Evolutionary conservation across 176 grass and related monocot genomes (phyloP).

Genomic region (Urochloa ruziziensis): DNA sequence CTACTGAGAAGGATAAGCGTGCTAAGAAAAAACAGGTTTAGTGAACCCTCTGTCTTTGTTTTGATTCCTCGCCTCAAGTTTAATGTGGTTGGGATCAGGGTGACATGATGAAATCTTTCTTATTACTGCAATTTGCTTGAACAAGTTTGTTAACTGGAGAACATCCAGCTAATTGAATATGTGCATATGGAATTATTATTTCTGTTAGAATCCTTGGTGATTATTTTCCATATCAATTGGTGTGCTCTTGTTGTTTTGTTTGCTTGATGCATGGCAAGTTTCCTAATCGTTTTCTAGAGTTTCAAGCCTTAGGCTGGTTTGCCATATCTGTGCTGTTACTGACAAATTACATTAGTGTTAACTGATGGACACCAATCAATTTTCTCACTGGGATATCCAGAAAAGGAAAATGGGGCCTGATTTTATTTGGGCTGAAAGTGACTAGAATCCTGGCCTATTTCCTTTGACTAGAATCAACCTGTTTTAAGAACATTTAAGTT

Average conservation of each 20-base stretch:
- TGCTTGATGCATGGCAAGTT: constrained; percentile 23
- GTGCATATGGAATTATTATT: constrained; percentile 11
- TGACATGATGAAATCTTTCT: constrained; percentile 7
- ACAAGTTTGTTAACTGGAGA: constrained; percentile 25
- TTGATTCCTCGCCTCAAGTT: constrained; percentile 5
- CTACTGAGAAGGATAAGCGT: constrained; percentile 79
- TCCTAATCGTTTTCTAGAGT: constrained; percentile 2
- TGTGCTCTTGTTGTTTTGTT: constrained; percentile 15
- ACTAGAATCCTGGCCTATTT: not conserved
- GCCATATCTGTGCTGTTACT: constrained; percentile 2
- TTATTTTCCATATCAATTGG: constrained; percentile 1
- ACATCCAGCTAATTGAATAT: constrained; percentile 26
- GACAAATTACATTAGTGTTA: not conserved
- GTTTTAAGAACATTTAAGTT: constrained; percentile 6
- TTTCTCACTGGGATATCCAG: not conserved
- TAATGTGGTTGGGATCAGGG: constrained; percentile 18
- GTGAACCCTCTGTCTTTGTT: not conserved
- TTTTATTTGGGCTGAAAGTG: not conserved
- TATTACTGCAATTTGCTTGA: constrained; percentile 15
- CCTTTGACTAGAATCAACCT: not conserved
- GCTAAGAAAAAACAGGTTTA: constrained; percentile 95
- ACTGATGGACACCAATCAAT: constrained; percentile 19
- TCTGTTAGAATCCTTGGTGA: constrained; percentile 12
- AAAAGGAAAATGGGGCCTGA: not conserved
- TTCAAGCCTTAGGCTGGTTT: not conserved